Percentiles rank a stretch among this genome's conserved stretches.
Conservation (phyloP, 495 filamentous ascomycete species). For the Trichocladium uniseriatum region DNA sequence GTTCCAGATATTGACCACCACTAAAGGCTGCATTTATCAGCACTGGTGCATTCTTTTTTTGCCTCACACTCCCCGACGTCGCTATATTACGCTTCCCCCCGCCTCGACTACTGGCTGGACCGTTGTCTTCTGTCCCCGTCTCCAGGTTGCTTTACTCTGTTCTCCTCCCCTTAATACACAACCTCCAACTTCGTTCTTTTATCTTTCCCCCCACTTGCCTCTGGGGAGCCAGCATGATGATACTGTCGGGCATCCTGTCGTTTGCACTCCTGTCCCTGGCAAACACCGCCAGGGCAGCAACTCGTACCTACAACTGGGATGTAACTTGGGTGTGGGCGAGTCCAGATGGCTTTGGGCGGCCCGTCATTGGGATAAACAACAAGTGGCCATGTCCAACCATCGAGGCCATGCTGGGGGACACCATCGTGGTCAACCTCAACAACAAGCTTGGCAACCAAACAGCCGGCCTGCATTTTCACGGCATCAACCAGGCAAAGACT, state of each 20-base stretch:
- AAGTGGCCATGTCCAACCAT: slow-evolving; percentile 64
- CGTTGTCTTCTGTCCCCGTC: no score
- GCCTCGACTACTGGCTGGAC: background rate
- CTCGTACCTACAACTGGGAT: slow-evolving; percentile 46
- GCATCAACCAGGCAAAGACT: slow-evolving; percentile 62
- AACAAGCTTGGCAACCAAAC: slow-evolving; percentile 67
- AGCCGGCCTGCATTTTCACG: slow-evolving; percentile 75
- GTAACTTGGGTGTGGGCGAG: slow-evolving; percentile 61
- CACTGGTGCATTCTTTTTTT: no score
- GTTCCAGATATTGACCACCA: no score
- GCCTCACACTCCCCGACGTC: no score
- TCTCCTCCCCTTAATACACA: background rate
- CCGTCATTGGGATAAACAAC: slow-evolving; percentile 71
- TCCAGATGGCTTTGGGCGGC: slow-evolving; percentile 58
- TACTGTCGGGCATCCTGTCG: slow-evolving; percentile 9
- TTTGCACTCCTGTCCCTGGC: slow-evolving; percentile 17
- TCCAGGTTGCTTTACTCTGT: no score
- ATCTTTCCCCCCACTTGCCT: no score
- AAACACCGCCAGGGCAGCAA: slow-evolving; percentile 20
- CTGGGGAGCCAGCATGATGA: slow-evolving; percentile 7
- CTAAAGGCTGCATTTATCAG: no score
- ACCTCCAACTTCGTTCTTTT: background rate
- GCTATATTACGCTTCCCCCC: no score
- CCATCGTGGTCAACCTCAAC: slow-evolving; percentile 55
- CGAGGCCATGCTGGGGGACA: slow-evolving; percentile 62